Evolutionary conservation across 352 stramenopile genomes (phyloP).

Genomic region (Globisporangium middletonii): DNA sequence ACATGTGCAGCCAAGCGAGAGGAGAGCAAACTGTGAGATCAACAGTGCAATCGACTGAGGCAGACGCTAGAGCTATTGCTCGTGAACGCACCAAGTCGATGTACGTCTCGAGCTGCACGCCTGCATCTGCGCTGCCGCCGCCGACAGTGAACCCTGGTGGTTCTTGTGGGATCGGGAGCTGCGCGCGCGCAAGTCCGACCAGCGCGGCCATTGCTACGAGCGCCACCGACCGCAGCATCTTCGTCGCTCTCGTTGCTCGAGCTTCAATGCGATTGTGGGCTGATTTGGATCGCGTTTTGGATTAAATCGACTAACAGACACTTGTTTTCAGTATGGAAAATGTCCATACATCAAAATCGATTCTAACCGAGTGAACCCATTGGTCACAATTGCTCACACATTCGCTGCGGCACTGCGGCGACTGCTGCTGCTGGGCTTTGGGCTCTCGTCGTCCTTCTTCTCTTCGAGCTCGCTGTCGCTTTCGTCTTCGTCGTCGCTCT

Average conservation of each 20-base stretch:
- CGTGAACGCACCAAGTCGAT: constrained; percentile 51
- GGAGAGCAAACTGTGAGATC: not conserved
- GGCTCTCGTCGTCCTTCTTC: not conserved
- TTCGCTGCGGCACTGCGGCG: not conserved
- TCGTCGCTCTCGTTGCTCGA: constrained; percentile 5
- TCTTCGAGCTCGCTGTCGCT: constrained; percentile 1
- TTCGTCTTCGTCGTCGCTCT: constrained; percentile 45
- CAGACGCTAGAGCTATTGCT: not conserved
- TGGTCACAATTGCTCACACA: not conserved
- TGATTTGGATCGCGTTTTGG: not conserved
- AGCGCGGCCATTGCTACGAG: not conserved
- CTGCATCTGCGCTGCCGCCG: constrained; percentile 38
- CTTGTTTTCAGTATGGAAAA: not conserved
- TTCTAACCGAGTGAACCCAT: not conserved
- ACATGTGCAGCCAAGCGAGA: not conserved
- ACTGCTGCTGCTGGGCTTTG: constrained; percentile 6
- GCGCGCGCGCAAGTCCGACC: constrained; percentile 16
- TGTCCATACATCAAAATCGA: not conserved
- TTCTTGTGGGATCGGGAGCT: constrained; percentile 54
- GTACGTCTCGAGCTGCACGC: constrained; percentile 79
- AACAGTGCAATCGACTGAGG: not conserved
- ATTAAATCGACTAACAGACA: not conserved
- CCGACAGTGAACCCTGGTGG: constrained; percentile 66
- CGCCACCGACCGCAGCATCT: constrained; percentile 15
- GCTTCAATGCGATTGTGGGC: not conserved